Evolutionary conservation across 2,329 filamentous ascomycete genomes (phyloP).

Genomic region (Ophiostoma sp.): DNA sequence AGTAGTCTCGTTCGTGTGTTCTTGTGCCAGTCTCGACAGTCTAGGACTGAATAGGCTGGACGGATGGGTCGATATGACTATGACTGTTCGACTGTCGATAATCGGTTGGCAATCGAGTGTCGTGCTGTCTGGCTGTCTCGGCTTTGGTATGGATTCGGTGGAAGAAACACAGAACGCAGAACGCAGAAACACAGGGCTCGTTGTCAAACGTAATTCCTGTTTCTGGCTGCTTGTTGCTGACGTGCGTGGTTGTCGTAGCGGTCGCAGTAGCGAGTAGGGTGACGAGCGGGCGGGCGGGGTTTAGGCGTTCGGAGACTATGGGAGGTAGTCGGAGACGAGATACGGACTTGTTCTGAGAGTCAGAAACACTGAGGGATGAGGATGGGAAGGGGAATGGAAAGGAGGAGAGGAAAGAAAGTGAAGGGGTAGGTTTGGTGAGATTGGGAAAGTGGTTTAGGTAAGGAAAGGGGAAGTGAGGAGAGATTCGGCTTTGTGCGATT

Average conservation of each 20-base stretch:
- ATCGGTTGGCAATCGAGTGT: background rate
- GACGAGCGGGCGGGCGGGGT: slow-evolving; percentile 11
- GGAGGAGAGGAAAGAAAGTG: no score
- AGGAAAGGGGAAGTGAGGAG: slow-evolving; percentile 6
- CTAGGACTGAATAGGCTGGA: background rate
- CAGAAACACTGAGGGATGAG: background rate
- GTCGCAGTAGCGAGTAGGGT: slow-evolving; percentile 8
- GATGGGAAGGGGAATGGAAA: no score
- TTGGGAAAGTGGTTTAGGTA: no score
- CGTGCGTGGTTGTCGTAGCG: background rate
- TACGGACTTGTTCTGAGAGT: background rate
- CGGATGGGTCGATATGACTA: slow-evolving; percentile 3
- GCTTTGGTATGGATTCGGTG: background rate
- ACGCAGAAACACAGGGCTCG: no score
- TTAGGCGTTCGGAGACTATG: background rate
- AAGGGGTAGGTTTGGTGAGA: background rate
- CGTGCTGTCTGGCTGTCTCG: background rate
- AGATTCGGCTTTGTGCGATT: slow-evolving; percentile 11
- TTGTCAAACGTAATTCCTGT: no score
- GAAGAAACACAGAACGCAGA: no score
- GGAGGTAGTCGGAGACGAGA: background rate
- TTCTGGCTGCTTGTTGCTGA: background rate
- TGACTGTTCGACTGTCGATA: background rate
- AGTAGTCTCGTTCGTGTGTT: background rate
- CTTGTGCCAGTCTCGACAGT: background rate